These are phyloP conservation scores for Gelatoporia subvermispora DNA, from an alignment of 768 basidiomycete genomes.

Conservation along the genomic window DNA sequence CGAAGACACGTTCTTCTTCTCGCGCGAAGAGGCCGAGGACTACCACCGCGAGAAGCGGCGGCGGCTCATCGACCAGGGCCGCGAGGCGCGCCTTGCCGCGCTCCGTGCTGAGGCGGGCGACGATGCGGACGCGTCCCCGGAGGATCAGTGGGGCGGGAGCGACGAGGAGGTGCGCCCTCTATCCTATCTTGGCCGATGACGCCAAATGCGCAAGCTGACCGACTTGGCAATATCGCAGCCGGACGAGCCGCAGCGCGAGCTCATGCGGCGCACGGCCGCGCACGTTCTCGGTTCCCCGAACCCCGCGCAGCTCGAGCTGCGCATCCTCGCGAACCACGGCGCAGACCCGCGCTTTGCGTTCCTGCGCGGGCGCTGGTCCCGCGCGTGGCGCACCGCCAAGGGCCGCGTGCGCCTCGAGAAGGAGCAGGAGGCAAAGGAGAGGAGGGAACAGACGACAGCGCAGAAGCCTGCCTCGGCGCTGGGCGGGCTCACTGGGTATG, in stretches of 20 bases:
- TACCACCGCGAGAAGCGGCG: conserved; percentile 66
- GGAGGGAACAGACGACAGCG: conserved; percentile 12
- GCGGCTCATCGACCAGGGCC: conserved; percentile 48
- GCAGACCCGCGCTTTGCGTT: conserved; percentile 77
- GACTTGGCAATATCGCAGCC: conserved; percentile 36
- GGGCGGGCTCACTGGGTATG: conserved; percentile 57
- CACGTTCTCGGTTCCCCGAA: conserved; percentile 72
- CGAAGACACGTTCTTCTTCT: conserved; percentile 83
- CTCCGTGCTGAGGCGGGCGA: conserved; percentile 41
- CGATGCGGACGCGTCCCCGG: conserved; percentile 16
- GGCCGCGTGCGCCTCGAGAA: conserved; percentile 33
- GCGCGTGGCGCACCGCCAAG: conserved; percentile 57
- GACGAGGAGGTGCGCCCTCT: conserved; percentile 57
- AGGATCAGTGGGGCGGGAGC: conserved; percentile 59
- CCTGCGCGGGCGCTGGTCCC: conserved; percentile 69
- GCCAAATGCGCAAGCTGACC: background rate
- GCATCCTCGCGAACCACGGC: conserved; percentile 84
- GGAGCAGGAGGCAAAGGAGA: conserved; percentile 13
- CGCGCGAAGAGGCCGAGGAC: conserved; percentile 60
- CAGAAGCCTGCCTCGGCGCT: conserved; percentile 44
- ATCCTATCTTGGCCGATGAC: background rate
- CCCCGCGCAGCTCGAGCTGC: conserved; percentile 77
- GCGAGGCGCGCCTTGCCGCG: conserved; percentile 65
- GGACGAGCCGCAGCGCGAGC: conserved; percentile 48
- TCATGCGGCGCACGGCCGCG: conserved; percentile 72